These are phyloP conservation scores for Astragalus glycyphyllos DNA, from an alignment of 306 rosid species.

Conservation along the genomic window DNA sequence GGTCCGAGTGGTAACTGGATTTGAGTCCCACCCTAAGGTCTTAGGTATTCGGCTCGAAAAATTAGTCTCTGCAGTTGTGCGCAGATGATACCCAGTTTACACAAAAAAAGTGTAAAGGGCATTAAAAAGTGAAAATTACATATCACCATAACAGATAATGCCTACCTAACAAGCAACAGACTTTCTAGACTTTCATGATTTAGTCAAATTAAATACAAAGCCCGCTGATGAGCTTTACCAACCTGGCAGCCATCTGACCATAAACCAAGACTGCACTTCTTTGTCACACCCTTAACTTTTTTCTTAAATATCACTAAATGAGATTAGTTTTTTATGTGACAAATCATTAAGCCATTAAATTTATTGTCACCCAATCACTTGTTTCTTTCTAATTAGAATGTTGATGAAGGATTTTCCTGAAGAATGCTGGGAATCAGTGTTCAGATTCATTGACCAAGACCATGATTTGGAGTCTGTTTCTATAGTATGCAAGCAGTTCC, in stretches of 20 bases:
- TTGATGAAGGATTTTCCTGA: conserved; percentile 39
- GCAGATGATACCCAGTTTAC: no score
- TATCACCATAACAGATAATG: conserved; percentile 40
- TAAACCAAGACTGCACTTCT: background rate
- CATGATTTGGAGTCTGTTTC: conserved; percentile 53
- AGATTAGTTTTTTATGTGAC: background rate
- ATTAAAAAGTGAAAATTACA: conserved; percentile 43
- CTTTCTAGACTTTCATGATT: conserved; percentile 38
- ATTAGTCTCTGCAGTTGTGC: no score
- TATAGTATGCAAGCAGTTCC: conserved; percentile 69
- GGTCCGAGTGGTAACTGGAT: no score
- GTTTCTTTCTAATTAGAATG: conserved; percentile 3
- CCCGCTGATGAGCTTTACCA: background rate
- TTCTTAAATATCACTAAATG: background rate
- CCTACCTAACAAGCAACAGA: conserved; percentile 45
- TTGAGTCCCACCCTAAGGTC: no score
- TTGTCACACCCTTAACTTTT: no score
- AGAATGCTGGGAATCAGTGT: conserved; percentile 75
- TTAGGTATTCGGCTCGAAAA: no score
- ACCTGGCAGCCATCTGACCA: conserved; percentile 17
- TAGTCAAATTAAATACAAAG: conserved; percentile 18
- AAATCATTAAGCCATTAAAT: conserved; percentile 26
- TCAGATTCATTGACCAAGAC: conserved; percentile 26
- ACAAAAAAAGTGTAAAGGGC: no score
- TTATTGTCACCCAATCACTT: conserved; percentile 2